Evolutionary conservation across 495 filamentous ascomycete species (phyloP).

Genomic region (Neurospora intermedia): DNA sequence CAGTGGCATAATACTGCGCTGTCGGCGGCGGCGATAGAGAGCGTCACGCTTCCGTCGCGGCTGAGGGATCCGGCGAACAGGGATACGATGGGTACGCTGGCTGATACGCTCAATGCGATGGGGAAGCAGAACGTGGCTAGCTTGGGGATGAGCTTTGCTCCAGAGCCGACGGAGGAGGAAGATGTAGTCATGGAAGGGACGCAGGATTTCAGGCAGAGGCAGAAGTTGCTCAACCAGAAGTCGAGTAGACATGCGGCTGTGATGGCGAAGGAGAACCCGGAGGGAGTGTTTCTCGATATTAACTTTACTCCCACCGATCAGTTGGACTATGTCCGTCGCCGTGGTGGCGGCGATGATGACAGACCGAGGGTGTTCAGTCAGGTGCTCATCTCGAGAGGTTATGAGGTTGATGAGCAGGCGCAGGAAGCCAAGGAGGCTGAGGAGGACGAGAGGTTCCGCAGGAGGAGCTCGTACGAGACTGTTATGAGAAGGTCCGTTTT

Average conservation of each 20-base stretch:
- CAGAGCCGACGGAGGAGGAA: constrained; percentile 7
- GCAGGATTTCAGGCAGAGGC: background rate
- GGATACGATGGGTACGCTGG: constrained; percentile 50
- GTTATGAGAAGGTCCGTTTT: constrained; percentile 13
- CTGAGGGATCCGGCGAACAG: constrained; percentile 44
- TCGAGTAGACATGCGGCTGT: background rate
- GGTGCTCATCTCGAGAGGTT: constrained; percentile 13
- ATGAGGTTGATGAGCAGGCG: constrained; percentile 5
- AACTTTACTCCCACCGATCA: constrained; percentile 18
- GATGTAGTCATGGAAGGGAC: background rate
- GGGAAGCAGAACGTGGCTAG: constrained; percentile 74
- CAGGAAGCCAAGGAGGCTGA: constrained; percentile 9
- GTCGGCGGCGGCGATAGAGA: constrained; percentile 69
- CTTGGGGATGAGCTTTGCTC: constrained; percentile 44
- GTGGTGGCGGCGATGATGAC: constrained; percentile 4
- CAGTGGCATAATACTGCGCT: constrained; percentile 76
- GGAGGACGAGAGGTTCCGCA: constrained; percentile 3
- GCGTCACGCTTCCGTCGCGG: constrained; percentile 64
- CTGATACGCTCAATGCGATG: constrained; percentile 60
- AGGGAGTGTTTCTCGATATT: constrained; percentile 18
- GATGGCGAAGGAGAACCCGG: constrained; percentile 3
- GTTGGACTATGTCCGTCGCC: constrained; percentile 8
- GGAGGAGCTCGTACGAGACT: constrained; percentile 14
- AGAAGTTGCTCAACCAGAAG: background rate
- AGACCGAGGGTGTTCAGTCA: constrained; percentile 21